A percentile compares a stretch with the other conserved stretches of the same genome.
Evolutionary conservation across 2,329 filamentous ascomycete genomes (phyloP).

Genomic region (Neodidymelliopsis sp.): DNA sequence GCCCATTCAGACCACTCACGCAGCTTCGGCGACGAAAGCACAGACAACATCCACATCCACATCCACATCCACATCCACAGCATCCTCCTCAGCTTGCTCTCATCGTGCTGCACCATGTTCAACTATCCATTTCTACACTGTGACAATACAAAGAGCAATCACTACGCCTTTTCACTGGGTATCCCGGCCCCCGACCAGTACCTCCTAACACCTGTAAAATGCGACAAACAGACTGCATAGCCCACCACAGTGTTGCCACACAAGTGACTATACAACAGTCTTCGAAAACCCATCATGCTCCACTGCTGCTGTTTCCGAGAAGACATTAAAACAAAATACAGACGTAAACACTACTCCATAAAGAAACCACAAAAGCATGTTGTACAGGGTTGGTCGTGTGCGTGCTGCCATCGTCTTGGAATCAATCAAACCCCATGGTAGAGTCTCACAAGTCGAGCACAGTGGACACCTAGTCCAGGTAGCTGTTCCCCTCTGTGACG

Average conservation of each 20-base stretch:
- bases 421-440: not conserved
- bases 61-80: too few species aligned
- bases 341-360: too few species aligned
- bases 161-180: conserved; percentile 29
- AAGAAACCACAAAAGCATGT: conserved; percentile 12
- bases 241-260: not conserved
- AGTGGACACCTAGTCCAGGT: conserved; percentile 38
- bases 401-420: not conserved
- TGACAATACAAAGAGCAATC: conserved; percentile 18
- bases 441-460: conserved; percentile 6
- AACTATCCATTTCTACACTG: conserved; percentile 20
- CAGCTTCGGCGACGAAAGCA: not conserved
- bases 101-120: not conserved
- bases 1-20: conserved; percentile 21
- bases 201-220: conserved; percentile 15
- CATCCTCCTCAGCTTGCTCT: not conserved
- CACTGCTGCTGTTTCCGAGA: too few species aligned
- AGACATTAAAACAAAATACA: too few species aligned
- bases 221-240: conserved; percentile 3
- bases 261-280: conserved; percentile 2
- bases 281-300: not conserved
- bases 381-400: not conserved
- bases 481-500: conserved; percentile 44
- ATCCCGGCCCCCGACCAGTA: conserved; percentile 19
- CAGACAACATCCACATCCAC: not conserved